A percentile compares a stretch with the other conserved stretches of the same genome.
Evolutionary conservation across 805 yeast genomes (phyloP).

Genomic region (Saccharomycodes ludwigii): DNA sequence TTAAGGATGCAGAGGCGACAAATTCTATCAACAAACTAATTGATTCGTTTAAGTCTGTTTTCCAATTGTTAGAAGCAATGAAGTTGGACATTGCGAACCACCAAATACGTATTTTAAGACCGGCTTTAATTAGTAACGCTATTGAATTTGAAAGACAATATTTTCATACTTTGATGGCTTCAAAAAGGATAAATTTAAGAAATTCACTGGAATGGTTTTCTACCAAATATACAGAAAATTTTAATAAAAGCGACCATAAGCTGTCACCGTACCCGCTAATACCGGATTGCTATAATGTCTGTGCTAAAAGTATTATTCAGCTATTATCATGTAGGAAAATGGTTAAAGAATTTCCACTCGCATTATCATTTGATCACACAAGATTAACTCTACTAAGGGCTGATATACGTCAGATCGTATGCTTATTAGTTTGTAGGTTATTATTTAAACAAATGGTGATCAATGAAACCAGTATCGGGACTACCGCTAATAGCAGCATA

Average conservation of each 20-base stretch:
- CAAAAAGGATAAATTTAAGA: slow-evolving; percentile 45
- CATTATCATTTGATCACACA: slow-evolving; percentile 75
- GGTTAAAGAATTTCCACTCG: slow-evolving; percentile 73
- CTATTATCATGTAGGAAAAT: slow-evolving; percentile 67
- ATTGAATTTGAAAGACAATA: slow-evolving; percentile 83
- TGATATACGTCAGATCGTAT: slow-evolving; percentile 74
- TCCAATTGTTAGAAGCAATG: slow-evolving; percentile 85
- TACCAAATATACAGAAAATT: too few relatives aligned
- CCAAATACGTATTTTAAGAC: slow-evolving; percentile 76
- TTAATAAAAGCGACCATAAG: slow-evolving; percentile 6
- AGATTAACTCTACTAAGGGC: slow-evolving; percentile 68
- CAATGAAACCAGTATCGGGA: slow-evolving; percentile 17
- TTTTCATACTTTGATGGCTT: slow-evolving; percentile 32
- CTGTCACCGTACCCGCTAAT: too few relatives aligned
- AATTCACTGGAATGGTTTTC: slow-evolving; percentile 59
- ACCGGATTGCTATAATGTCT: slow-evolving; percentile 26
- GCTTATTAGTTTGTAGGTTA: slow-evolving; percentile 61
- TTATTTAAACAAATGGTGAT: slow-evolving; percentile 57
- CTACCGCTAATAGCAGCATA: too few relatives aligned
- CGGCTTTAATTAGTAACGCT: slow-evolving; percentile 75
- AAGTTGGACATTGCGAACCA: slow-evolving; percentile 92
- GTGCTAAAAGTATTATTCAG: slow-evolving; percentile 43
- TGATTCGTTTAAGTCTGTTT: slow-evolving; percentile 65
- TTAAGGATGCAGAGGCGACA: slow-evolving; percentile 32
- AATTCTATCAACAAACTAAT: slow-evolving; percentile 42